Evolutionary conservation across 495 filamentous ascomycete genomes (phyloP), one percentile per base, ranked within the genome.

Genomic region (Sordaria brevicollis): DNA sequence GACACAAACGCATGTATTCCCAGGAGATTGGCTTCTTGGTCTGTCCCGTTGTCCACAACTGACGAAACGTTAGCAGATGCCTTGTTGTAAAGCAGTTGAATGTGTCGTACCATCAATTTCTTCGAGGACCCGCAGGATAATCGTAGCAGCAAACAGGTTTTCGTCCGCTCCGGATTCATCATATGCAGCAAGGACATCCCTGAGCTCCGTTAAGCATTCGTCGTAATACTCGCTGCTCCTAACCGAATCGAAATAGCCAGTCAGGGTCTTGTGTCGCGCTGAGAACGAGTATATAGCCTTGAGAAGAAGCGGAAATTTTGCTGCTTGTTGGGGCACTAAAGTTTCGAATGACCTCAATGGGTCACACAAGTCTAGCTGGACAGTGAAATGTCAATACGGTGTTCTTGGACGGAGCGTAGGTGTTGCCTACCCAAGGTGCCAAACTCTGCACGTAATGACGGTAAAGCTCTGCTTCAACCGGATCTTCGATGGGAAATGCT

Each of bases 251-350:
- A 83, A 83, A 11, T 66, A 41, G 17, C 77, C 75, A 0, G 82
- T 85, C 25, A 84, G 80, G 49, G 82, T 84, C 49, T 87, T 71
- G 73, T 90, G 87, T 11, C 84, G 78, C 3, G 85, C 84, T 2
- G 88, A 85, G 33, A 88, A 76, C 9, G 88, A 86, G 69, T 89
- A 82, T 11, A 89, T 86, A 43, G 88, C 86, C 65, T 88, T 87
- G 41, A 88, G 77, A 7, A 90, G 76, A 35, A 85, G 83, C n/a
- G 82, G 81, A 65, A 80, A 86, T 21, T 70, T 79, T 13, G 80
- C 79, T 5, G 87, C 85, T 54, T 81, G 74, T 66, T 84, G 79
- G 1, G 86, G 86, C 2, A 89, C 85, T 11, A 84, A 74, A 2
- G 83, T 77, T 29, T 85, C 81, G 69, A 89, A 89, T 71, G 86